phyloP scores from a whole-genome alignment of 805 yeast genomes.

The Lachancea fermentati region DNA sequence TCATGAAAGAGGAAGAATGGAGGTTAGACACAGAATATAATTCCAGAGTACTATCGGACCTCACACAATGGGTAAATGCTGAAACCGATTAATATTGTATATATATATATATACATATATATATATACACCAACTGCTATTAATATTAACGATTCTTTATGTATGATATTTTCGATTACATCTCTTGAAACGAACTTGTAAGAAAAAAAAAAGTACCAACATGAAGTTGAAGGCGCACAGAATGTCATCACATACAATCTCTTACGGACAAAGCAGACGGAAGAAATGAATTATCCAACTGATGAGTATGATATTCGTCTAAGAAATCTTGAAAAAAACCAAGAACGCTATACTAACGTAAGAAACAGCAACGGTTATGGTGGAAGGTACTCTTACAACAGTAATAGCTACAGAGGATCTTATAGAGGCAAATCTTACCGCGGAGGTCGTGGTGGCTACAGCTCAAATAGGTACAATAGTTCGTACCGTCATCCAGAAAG shows the following conservation, averaged over 20 bases:
- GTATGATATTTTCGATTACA: background rate
- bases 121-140: background rate
- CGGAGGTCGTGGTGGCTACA: slow-evolving; percentile 9
- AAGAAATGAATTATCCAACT: slow-evolving; percentile 4
- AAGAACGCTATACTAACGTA: background rate
- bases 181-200: background rate
- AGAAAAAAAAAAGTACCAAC: too few species aligned
- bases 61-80: slow-evolving; percentile 57
- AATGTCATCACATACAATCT: too few species aligned
- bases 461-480: background rate
- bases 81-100: slow-evolving; percentile 4
- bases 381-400: slow-evolving; percentile 3
- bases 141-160: background rate
- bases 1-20: slow-evolving; percentile 56
- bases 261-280: background rate
- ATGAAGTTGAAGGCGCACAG: too few species aligned
- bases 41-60: slow-evolving; percentile 54
- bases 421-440: slow-evolving; percentile 6
- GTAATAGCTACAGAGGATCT: slow-evolving; percentile 4
- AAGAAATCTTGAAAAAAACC: background rate
- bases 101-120: slow-evolving; percentile 29
- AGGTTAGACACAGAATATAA: slow-evolving; percentile 52
- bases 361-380: slow-evolving; percentile 1
- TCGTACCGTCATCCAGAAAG: slow-evolving; percentile 4
- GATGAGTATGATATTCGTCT: slow-evolving; percentile 3